Percentiles rank a stretch among this genome's conserved stretches.
These are phyloP conservation scores for Ephemerocybe angulata DNA, from an alignment of 768 basidiomycete species.

Conservation along the genomic window DNA sequence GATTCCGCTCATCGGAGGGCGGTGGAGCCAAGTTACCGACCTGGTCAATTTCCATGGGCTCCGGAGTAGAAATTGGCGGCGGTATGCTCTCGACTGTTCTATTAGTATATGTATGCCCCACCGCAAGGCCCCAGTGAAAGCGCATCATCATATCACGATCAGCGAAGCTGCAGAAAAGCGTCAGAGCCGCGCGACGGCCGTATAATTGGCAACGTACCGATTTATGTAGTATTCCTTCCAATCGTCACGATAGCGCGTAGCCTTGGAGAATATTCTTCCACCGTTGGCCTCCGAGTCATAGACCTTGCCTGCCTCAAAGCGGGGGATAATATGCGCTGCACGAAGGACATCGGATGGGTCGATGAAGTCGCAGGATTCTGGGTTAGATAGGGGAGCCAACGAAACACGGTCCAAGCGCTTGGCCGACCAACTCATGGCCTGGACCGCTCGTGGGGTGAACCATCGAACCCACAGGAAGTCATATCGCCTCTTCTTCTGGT, in stretches of 20 bases:
- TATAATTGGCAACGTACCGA: not conserved
- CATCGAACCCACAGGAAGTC: not conserved
- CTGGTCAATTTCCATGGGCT: no score
- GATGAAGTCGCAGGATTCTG: not conserved
- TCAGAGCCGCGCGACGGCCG: not conserved
- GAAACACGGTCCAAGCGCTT: not conserved
- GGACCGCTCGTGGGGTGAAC: not conserved
- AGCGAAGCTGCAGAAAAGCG: not conserved
- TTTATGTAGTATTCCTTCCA: not conserved
- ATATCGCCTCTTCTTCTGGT: not conserved
- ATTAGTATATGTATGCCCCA: slow-evolving; percentile 1
- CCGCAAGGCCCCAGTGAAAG: not conserved
- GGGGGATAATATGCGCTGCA: not conserved
- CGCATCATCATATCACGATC: slow-evolving; percentile 2
- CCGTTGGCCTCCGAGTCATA: not conserved
- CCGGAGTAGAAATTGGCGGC: no score
- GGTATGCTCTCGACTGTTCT: no score
- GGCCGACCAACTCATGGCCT: not conserved
- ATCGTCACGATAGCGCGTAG: not conserved
- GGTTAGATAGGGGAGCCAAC: not conserved
- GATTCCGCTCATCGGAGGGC: no score
- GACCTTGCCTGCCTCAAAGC: not conserved
- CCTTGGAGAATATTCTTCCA: not conserved
- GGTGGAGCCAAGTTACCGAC: no score
- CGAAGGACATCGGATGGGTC: slow-evolving; percentile 1